phyloP scores from a whole-genome alignment of 2,329 filamentous ascomycete species.

The Sphaerulina populicola region DNA sequence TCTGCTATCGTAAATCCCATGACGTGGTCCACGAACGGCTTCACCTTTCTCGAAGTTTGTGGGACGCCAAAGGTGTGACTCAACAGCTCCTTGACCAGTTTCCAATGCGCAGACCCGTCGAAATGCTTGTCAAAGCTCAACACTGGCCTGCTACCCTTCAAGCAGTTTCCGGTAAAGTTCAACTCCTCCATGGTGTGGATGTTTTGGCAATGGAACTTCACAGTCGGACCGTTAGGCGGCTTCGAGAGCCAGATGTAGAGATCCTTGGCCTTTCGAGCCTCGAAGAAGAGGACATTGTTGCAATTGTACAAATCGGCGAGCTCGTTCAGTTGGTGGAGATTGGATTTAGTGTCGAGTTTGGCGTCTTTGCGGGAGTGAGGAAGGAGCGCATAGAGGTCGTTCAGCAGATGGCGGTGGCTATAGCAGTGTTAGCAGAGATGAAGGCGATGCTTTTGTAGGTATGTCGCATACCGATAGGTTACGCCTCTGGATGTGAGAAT shows the following conservation, averaged over 20 bases:
- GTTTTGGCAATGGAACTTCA: constrained; percentile 66
- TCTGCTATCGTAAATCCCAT: constrained; percentile 87
- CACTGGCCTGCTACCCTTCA: constrained; percentile 85
- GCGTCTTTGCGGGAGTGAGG: constrained; percentile 90
- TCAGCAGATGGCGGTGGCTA: constrained; percentile 86
- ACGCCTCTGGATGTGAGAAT: constrained; percentile 90
- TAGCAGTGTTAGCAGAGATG: neutral
- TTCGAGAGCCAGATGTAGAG: constrained; percentile 91
- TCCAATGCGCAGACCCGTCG: constrained; percentile 60
- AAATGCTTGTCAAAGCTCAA: constrained; percentile 88
- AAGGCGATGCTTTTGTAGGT: neutral
- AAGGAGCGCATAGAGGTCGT: constrained; percentile 79
- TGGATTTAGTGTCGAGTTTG: constrained; percentile 93
- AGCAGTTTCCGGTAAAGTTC: constrained; percentile 91
- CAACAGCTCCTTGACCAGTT: constrained; percentile 81
- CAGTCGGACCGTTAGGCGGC: constrained; percentile 70
- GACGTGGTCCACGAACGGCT: constrained; percentile 93
- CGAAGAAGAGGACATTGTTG: constrained; percentile 92
- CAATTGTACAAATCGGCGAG: constrained; percentile 73
- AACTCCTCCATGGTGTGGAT: constrained; percentile 94
- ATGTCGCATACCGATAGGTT: constrained; percentile 58
- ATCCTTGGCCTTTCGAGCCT: constrained; percentile 89
- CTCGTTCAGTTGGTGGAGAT: constrained; percentile 73
- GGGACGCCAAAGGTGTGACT: constrained; percentile 88
- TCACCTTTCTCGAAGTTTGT: constrained; percentile 75